Percentiles rank a stretch among this genome's conserved stretches.
phyloP scores from a whole-genome alignment of 2,329 filamentous ascomycete genomes.

The Colletotrichum falcatum region DNA sequence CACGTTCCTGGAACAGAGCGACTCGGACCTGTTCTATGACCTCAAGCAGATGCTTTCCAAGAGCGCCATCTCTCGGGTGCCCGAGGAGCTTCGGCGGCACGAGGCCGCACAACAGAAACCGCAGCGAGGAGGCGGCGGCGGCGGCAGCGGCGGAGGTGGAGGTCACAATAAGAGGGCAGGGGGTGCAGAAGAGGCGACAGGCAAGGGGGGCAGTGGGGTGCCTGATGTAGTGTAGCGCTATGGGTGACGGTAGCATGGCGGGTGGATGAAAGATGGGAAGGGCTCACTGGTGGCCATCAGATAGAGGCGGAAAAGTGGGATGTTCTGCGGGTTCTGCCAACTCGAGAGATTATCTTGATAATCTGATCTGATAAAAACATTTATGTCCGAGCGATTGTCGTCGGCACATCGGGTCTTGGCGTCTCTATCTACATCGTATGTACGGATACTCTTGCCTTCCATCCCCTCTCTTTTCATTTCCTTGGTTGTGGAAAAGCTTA shows the following conservation, averaged over 20 bases:
- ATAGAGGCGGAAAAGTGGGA: conserved; percentile 24
- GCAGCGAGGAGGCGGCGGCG: conserved; percentile 14
- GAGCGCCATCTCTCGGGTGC: conserved; percentile 87
- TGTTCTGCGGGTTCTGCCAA: conserved; percentile 10
- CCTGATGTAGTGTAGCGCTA: conserved; percentile 27
- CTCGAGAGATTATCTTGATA: conserved; percentile 38
- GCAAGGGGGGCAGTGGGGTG: conserved; percentile 38
- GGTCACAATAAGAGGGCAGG: conserved; percentile 43
- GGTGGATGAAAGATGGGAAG: conserved; percentile 22
- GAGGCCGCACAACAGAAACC: conserved; percentile 91
- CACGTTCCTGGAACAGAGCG: conserved; percentile 93
- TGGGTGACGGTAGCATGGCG: conserved; percentile 34
- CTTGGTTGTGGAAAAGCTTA: no score
- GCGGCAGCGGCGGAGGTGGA: background rate
- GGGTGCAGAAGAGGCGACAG: conserved; percentile 34
- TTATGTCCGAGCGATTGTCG: conserved; percentile 30
- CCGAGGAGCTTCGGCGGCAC: conserved; percentile 90
- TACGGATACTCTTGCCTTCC: background rate
- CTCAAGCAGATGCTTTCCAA: conserved; percentile 96
- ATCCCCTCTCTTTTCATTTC: background rate
- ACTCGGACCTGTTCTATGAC: conserved; percentile 91
- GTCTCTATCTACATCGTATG: no score
- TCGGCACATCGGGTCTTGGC: conserved; percentile 35
- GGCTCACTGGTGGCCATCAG: conserved; percentile 10
- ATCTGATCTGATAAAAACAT: conserved; percentile 38